Evolutionary conservation across 164 flowering plant species (phyloP).

Genomic region (Aristolochia contorta): DNA sequence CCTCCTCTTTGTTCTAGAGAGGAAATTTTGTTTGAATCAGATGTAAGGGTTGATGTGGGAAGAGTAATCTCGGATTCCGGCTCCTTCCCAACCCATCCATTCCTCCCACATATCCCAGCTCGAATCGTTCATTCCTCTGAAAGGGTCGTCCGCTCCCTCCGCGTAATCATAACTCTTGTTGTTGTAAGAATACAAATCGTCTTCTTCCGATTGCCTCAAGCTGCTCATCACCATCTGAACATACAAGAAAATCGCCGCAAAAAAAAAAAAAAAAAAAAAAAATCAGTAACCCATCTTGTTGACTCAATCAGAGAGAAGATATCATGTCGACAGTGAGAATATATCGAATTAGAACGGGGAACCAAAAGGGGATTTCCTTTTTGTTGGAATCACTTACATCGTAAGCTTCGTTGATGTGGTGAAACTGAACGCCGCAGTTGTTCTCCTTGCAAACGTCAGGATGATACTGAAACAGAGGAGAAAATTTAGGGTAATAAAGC

Average conservation of each 20-base stretch:
- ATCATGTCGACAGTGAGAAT: no score
- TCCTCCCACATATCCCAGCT: conserved; percentile 84
- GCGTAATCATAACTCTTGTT: background rate
- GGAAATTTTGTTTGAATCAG: conserved; percentile 8
- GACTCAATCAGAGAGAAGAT: no score
- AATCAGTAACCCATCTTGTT: background rate
- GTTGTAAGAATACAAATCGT: conserved; percentile 2
- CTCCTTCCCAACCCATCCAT: conserved; percentile 99
- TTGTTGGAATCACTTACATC: conserved; percentile 39
- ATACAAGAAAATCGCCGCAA: no score
- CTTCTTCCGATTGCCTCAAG: conserved; percentile 31
- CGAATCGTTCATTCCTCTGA: conserved; percentile 54
- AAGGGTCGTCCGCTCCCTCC: conserved; percentile 19
- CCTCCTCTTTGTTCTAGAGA: no score
- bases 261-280: background rate
- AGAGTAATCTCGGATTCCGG: conserved; percentile 63
- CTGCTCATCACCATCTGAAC: conserved; percentile 42
- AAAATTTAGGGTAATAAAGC: no score
- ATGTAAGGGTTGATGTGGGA: conserved; percentile 82
- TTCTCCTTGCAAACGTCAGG: conserved; percentile 92
- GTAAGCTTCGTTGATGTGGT: conserved; percentile 79
- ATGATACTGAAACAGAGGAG: conserved; percentile 66
- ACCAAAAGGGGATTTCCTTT: background rate
- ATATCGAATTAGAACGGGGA: background rate
- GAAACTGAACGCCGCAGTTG: conserved; percentile 68